Evolutionary conservation across 1,139 yeast species (phyloP).

Genomic region (Lodderomyces pseudojiufengensis): DNA sequence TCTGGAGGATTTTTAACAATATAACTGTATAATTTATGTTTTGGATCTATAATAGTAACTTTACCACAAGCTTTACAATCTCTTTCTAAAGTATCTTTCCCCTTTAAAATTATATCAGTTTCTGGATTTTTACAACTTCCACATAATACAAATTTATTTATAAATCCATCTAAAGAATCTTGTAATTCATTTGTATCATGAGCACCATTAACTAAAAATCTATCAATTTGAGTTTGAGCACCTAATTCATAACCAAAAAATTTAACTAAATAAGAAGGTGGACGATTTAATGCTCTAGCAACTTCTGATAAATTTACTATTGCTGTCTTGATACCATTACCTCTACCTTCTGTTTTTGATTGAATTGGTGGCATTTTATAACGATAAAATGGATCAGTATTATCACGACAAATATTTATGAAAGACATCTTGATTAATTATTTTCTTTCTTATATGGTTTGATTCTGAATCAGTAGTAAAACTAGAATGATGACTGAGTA

Average conservation of each 20-base stretch:
- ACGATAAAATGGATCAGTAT: conserved; percentile 97
- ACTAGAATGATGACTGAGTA: background rate
- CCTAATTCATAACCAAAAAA: conserved; percentile 96
- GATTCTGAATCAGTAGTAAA: background rate
- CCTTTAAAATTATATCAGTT: conserved; percentile 82
- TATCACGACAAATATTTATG: conserved; percentile 94
- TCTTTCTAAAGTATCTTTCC: conserved; percentile 73
- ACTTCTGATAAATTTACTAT: conserved; percentile 88
- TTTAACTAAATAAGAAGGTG: conserved; percentile 86
- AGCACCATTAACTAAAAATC: conserved; percentile 91
- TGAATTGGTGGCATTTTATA: conserved; percentile 98
- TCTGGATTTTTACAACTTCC: conserved; percentile 96
- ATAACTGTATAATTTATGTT: conserved; percentile 82
- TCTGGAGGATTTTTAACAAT: conserved; percentile 92
- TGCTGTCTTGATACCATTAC: conserved; percentile 98
- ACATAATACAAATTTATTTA: conserved; percentile 88
- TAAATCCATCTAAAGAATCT: conserved; percentile 92
- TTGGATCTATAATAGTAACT: conserved; percentile 76
- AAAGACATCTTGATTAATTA: conserved; percentile 55
- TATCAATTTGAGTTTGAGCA: conserved; percentile 89
- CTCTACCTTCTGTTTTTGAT: conserved; percentile 97
- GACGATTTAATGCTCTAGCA: conserved; percentile 91
- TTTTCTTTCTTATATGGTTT: conserved; percentile 1
- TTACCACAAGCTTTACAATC: conserved; percentile 99
- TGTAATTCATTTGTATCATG: conserved; percentile 90